Evolutionary conservation across 805 yeast genomes (phyloP), one percentile per base, ranked within the genome.

Genomic region (Ogataea minuta): DNA sequence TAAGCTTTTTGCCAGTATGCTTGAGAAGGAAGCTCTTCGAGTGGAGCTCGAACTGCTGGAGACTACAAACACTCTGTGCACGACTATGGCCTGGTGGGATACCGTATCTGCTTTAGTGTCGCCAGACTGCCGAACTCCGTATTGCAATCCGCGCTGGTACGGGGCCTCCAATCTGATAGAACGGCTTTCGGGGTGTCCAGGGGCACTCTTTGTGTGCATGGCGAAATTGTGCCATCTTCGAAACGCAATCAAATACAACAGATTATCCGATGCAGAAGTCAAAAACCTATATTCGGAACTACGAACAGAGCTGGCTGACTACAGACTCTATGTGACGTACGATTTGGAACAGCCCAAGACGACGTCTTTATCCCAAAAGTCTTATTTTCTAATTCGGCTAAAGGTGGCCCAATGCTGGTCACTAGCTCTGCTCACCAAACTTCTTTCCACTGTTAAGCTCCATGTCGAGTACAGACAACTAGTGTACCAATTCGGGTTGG

Each of bases 341-440:
- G 48, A 46, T 9, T 6, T 39, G 9, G 35, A 32, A 3, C 28
- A 24, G 11, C 40, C 38, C 4, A 11, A 29, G 14, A 29, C 17
- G 11, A 29, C 28, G 10, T 19, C 29, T 12, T 13, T 21, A 2
- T 30, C 26, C 5, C 12, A 30, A 6, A 28, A 33, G 6, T 44
- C 40, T 7, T 48, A 49, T 10, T 55, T 52, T 13, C 64, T 60
- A 38, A 32, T 35, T 4, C 48, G 65, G 16, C 43, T 68, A 12
- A 63, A 64, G 31, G 57, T 65, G 8, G 70, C 71, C 1, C 71
- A 66, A 45, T 67, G 72, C 48, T 68, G 72, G 74, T 45, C 69
- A 6, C 44, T 68, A 21, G 71, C 72, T 0, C 60, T 63, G 2
- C 54, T 39, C 39, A 57, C 28, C 45, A 59, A 4, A 38, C 61